These are phyloP conservation scores for Gossypium sturtianum DNA, from an alignment of 345 rosid genomes.

Conservation along the genomic window DNA sequence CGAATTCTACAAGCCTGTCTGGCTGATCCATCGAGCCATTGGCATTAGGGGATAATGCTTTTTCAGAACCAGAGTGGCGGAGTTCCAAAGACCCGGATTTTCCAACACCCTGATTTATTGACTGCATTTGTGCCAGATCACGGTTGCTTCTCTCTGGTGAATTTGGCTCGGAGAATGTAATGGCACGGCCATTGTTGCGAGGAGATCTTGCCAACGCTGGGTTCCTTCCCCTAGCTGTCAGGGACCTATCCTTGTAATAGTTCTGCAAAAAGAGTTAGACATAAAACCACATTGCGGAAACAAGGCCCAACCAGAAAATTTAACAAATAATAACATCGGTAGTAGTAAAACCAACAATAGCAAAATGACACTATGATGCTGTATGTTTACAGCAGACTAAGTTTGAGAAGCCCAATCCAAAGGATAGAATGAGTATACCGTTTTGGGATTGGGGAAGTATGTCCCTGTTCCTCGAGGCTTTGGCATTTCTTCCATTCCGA, in stretches of 20 bases:
- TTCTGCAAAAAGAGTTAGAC: constrained; percentile 47
- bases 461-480: constrained; percentile 87
- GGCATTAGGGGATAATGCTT: constrained; percentile 22
- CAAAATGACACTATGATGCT: constrained; percentile 12
- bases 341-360: not conserved
- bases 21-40: constrained; percentile 42
- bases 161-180: constrained; percentile 32
- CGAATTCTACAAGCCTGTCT: constrained; percentile 37
- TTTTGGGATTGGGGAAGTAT: constrained; percentile 54
- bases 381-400: constrained; percentile 10
- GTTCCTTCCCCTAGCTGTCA: constrained; percentile 43
- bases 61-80: constrained; percentile 33
- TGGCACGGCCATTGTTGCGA: constrained; percentile 38
- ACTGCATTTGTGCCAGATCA: constrained; percentile 30
- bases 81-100: constrained; percentile 37
- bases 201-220: constrained; percentile 55
- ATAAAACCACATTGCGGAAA: constrained; percentile 15
- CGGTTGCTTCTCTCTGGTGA: constrained; percentile 39
- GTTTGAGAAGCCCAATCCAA: constrained; percentile 11
- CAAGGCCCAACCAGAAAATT: constrained; percentile 10
- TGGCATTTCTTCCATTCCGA: constrained; percentile 57
- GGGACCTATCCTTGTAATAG: constrained; percentile 38
- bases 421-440: constrained; percentile 36
- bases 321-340: not conserved
- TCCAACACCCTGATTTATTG: constrained; percentile 29